Conservation (phyloP, 768 basidiomycete species). For the Kwoniella newhampshirensis region DNA sequence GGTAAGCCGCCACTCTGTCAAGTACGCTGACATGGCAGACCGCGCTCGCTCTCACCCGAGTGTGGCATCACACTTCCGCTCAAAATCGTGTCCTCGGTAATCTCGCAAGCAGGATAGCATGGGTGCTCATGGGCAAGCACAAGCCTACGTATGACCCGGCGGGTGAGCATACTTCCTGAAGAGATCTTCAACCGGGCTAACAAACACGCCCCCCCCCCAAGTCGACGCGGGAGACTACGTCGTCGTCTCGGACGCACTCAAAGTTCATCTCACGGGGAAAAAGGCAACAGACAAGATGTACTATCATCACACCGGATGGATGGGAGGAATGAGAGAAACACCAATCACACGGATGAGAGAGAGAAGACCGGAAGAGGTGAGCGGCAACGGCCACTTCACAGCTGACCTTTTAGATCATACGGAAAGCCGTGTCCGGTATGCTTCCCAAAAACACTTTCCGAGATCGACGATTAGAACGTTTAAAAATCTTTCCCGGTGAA, state of each 20-base stretch:
- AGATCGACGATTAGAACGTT: slow-evolving; percentile 77
- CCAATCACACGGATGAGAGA: slow-evolving; percentile 80
- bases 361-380: slow-evolving; percentile 82
- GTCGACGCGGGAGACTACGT: slow-evolving; percentile 99
- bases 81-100: slow-evolving; percentile 88
- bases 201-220: slow-evolving; percentile 53
- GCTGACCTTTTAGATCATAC: slow-evolving; percentile 69
- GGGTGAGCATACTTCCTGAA: slow-evolving; percentile 58
- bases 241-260: slow-evolving; percentile 83
- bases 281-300: slow-evolving; percentile 86
- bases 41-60: slow-evolving; percentile 87
- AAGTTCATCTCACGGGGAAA: slow-evolving; percentile 80
- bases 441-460: slow-evolving; percentile 96
- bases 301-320: slow-evolving; percentile 85
- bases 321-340: slow-evolving; percentile 89
- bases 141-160: slow-evolving; percentile 95
- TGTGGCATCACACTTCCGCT: slow-evolving; percentile 95
- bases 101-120: slow-evolving; percentile 88
- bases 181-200: background rate
- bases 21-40: slow-evolving; percentile 61
- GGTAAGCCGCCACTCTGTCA: slow-evolving; percentile 18
- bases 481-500: slow-evolving; percentile 77
- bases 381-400: slow-evolving; percentile 44
- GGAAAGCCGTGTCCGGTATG: slow-evolving; percentile 96
- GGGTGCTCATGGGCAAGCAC: slow-evolving; percentile 98